A percentile compares a stretch with the other conserved stretches of the same genome.
Evolutionary conservation across 495 filamentous ascomycete species (phyloP).

Genomic region (Hypoxylon intermedium): DNA sequence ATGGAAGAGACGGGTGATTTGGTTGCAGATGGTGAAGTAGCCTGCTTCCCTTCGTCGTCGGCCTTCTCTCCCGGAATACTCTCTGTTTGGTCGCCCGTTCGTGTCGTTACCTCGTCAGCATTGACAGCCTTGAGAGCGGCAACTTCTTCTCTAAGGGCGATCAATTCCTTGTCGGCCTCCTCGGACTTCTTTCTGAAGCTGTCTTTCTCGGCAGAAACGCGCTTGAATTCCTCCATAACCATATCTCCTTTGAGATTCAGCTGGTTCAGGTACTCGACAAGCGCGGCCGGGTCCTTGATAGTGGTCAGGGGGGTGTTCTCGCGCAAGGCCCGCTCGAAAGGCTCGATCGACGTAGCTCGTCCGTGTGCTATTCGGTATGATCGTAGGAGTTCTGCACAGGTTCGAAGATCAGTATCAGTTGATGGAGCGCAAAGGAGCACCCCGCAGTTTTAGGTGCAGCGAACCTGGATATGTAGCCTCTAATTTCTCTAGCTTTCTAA

Average conservation of each 20-base stretch:
- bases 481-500: conserved; percentile 84
- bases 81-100: conserved; percentile 6
- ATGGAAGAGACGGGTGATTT: conserved; percentile 52
- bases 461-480: conserved; percentile 83
- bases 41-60: conserved; percentile 12
- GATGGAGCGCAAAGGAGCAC: conserved; percentile 5
- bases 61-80: conserved; percentile 11
- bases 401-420: conserved; percentile 1
- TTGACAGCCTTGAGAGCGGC: conserved; percentile 37
- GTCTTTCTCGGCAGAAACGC: conserved; percentile 82
- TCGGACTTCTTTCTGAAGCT: conserved; percentile 76
- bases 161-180: conserved; percentile 69
- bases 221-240: conserved; percentile 90
- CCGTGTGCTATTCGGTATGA: conserved; percentile 92
- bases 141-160: conserved; percentile 58
- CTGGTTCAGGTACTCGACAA: conserved; percentile 95
- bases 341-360: conserved; percentile 82
- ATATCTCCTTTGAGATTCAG: conserved; percentile 85
- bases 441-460: conserved; percentile 29
- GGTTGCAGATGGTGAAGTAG: conserved; percentile 30
- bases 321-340: conserved; percentile 86
- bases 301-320: conserved; percentile 91
- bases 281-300: conserved; percentile 80
- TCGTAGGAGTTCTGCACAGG: conserved; percentile 75
- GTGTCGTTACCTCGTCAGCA: conserved; percentile 22